Percentiles rank a stretch among this genome's conserved stretches.
These are phyloP conservation scores for Microbotryomycetes sp. DNA, from an alignment of 1,284 basidiomycete species.

Conservation along the genomic window DNA sequence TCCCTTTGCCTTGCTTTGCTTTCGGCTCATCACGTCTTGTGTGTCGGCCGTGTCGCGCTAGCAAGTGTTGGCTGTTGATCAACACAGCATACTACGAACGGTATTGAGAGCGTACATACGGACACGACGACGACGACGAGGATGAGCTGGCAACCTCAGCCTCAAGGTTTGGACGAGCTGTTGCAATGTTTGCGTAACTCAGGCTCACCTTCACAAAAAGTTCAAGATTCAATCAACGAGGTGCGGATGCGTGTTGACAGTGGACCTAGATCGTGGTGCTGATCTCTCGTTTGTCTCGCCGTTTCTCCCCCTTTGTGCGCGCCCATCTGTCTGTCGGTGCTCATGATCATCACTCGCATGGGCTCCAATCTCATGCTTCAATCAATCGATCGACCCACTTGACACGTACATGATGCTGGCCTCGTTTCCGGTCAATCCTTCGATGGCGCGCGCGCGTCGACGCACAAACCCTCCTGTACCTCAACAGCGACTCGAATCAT, in stretches of 20 bases:
- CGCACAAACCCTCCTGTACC: conserved; percentile 6
- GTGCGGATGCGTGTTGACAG: conserved; percentile 29
- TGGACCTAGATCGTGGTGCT: background rate
- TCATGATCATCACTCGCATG: background rate
- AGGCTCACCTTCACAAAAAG: conserved; percentile 43
- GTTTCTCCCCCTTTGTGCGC: background rate
- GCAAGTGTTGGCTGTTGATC: too few species aligned
- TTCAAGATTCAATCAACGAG: conserved; percentile 45
- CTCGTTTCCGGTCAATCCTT: background rate
- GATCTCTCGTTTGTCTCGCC: background rate
- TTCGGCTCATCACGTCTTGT: background rate
- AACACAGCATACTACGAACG: too few species aligned
- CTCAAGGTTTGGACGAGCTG: conserved; percentile 71
- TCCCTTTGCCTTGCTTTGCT: background rate
- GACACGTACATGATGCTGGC: background rate
- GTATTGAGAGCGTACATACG: too few species aligned
- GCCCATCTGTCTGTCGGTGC: background rate
- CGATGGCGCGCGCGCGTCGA: background rate
- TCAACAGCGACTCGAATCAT: conserved; percentile 74
- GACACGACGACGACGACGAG: too few species aligned
- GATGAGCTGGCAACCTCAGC: conserved; percentile 64
- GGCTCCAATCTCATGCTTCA: background rate
- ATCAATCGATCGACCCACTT: background rate
- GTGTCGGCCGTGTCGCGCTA: background rate
- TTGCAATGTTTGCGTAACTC: conserved; percentile 56